A percentile compares a stretch with the other conserved stretches of the same genome.
These are phyloP conservation scores for Tricholoma matsutake DNA, from an alignment of 768 basidiomycete genomes.

Conservation along the genomic window DNA sequence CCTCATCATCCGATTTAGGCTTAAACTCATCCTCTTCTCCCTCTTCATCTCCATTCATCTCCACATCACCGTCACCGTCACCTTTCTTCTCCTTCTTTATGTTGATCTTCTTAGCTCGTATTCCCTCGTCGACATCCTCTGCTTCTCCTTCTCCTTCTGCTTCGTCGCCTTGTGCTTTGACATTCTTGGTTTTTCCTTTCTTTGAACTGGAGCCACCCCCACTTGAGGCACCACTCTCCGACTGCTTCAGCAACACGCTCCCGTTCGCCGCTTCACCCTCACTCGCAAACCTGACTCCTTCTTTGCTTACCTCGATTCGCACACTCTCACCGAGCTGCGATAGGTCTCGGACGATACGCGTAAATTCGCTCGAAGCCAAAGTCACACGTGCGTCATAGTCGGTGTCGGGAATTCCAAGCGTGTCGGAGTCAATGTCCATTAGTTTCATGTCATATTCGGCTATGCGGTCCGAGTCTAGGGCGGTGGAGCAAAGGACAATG, in stretches of 20 bases:
- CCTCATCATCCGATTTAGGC: constrained; percentile 51
- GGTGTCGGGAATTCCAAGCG: constrained; percentile 93
- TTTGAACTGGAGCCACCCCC: constrained; percentile 41
- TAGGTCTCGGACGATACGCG: constrained; percentile 90
- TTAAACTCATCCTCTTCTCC: constrained; percentile 57
- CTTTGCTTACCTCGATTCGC: constrained; percentile 93
- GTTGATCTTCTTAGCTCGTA: constrained; percentile 44
- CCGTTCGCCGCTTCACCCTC: constrained; percentile 97
- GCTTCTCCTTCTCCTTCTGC: constrained; percentile 44
- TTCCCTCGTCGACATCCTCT: constrained; percentile 47
- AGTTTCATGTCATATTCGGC: constrained; percentile 99
- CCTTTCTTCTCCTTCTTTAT: constrained; percentile 44
- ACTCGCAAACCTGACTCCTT: constrained; percentile 88
- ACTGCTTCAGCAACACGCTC: constrained; percentile 77
- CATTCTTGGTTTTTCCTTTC: constrained; percentile 16
- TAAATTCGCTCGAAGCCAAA: constrained; percentile 84
- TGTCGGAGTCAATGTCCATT: constrained; percentile 98
- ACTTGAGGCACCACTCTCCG: constrained; percentile 48
- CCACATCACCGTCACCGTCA: constrained; percentile 44
- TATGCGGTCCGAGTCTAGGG: constrained; percentile 81
- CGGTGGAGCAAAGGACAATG: constrained; percentile 2
- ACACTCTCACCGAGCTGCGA: constrained; percentile 90
- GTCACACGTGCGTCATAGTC: constrained; percentile 93
- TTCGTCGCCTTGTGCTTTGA: constrained; percentile 31
- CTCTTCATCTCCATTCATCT: constrained; percentile 47